Evolutionary conservation across 2,329 filamentous ascomycete genomes (phyloP).

Genomic region (Sclerotinia spermophila): DNA sequence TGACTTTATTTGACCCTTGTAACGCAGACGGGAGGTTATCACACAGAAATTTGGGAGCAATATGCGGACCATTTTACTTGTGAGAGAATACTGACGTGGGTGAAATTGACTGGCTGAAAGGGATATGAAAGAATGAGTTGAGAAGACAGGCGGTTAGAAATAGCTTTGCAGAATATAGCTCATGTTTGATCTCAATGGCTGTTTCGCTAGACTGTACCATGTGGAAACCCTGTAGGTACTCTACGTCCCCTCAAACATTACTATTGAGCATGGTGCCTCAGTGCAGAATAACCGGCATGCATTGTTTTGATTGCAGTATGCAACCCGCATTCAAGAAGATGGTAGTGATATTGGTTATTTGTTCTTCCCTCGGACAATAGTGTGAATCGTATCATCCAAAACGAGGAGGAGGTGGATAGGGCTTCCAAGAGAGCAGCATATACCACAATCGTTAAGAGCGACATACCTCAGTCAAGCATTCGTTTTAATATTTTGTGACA

Average conservation of each 20-base stretch:
- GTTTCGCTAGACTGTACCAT: neutral
- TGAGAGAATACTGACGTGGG: neutral
- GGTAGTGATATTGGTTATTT: neutral
- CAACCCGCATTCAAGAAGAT: neutral
- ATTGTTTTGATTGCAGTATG: neutral
- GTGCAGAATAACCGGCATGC: neutral
- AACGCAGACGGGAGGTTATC: neutral
- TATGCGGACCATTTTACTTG: neutral
- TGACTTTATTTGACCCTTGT: neutral
- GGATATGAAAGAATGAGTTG: neutral
- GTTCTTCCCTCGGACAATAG: neutral
- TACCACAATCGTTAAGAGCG: neutral
- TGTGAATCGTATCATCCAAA: neutral
- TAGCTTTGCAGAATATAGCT: constrained; percentile 6
- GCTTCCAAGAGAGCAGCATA: too few relatives aligned
- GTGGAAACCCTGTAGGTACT: neutral
- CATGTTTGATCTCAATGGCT: neutral
- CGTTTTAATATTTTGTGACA: neutral
- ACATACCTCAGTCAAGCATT: neutral
- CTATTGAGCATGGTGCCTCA: neutral
- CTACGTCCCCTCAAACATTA: neutral
- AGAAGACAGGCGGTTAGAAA: neutral
- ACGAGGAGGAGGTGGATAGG: neutral
- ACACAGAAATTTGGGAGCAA: neutral
- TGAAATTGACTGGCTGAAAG: neutral